Evolutionary conservation across 169 alveolate genomes (phyloP), one percentile per base, ranked within the genome.

Genomic region (Plasmodium berghei): DNA sequence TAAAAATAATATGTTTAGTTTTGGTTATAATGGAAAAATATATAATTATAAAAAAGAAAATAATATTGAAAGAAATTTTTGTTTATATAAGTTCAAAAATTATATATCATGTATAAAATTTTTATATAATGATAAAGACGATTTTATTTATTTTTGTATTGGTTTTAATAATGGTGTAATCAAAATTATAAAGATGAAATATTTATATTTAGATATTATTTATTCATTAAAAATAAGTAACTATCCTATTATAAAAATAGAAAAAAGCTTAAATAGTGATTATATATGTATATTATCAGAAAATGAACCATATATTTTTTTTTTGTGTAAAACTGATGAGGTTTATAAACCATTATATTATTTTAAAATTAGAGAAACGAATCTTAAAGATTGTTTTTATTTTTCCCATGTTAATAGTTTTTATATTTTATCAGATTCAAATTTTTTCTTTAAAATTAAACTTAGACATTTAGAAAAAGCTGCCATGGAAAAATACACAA

Each of bases 161-260:
- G 89, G 89, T 0, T 77, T 77, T 58, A 77, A 48, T 26, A 77
- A 77, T 77, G 89, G 89, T 0, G 56, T 64, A 14, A 77, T 77
- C 26, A 63, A 77, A 67, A 64, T 77, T 16, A 58, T 77, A 1
- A 77, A 77, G 20, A 34, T 77, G 24, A 77, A 77, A 26, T 67
- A 77, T 58, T 59, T 77, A 42, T 77, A 63, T 58, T 56, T 77
- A 22, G 89, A 77, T 52, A 59, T 77, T 26, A 56, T 77, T 4
- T 63, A 42, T 34, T 77, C 70, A 9, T 66, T 77, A 64, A 77
- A 77, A 58, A 63, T 75, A 9, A 77, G 89, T 69, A 77, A 77
- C n/a, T 52, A 77, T 34, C 18, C 70, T 14, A 77, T 77, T 10
- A 9, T 77, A 9, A 55, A 77, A 28, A 77, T 77, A 6, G 89